These are phyloP conservation scores for Bocquillonia castaneifolia DNA, from an alignment of 441 rosid genomes.

Conservation along the genomic window DNA sequence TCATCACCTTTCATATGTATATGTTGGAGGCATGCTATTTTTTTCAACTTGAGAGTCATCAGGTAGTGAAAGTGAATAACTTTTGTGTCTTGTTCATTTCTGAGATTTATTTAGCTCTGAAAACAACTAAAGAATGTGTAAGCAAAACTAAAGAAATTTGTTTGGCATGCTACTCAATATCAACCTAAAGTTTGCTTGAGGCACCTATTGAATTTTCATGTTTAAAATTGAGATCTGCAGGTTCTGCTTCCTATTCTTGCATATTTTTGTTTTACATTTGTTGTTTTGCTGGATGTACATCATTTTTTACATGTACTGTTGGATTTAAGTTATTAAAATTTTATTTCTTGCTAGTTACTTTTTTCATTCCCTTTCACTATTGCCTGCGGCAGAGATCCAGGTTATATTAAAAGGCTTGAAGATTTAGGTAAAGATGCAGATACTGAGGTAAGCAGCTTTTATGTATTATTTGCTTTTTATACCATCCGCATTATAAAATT, in stretches of 20 bases:
- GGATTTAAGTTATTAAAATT: slow-evolving; percentile 2
- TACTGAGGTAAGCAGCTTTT: slow-evolving; percentile 42
- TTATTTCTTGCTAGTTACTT: background rate
- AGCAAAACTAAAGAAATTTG: too few relatives aligned
- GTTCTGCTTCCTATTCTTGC: background rate
- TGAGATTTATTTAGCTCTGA: too few relatives aligned
- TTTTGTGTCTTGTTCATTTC: too few relatives aligned
- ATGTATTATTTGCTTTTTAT: slow-evolving; percentile 10
- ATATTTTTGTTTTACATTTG: background rate
- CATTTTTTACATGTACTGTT: background rate
- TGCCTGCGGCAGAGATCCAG: slow-evolving; percentile 80
- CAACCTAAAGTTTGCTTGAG: background rate
- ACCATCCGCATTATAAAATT: background rate
- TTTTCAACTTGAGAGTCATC: too few relatives aligned
- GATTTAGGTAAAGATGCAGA: slow-evolving; percentile 42
- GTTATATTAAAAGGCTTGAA: slow-evolving; percentile 49
- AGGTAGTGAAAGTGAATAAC: too few relatives aligned
- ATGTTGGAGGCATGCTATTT: too few relatives aligned
- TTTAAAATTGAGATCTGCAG: background rate
- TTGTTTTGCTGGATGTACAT: background rate
- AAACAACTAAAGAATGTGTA: too few relatives aligned
- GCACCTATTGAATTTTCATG: background rate
- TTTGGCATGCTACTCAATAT: too few relatives aligned
- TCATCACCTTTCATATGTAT: too few relatives aligned
- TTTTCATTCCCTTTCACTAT: slow-evolving; percentile 15